Conservation (phyloP, 2,329 filamentous ascomycete species). For the Aspergillus sergii region DNA sequence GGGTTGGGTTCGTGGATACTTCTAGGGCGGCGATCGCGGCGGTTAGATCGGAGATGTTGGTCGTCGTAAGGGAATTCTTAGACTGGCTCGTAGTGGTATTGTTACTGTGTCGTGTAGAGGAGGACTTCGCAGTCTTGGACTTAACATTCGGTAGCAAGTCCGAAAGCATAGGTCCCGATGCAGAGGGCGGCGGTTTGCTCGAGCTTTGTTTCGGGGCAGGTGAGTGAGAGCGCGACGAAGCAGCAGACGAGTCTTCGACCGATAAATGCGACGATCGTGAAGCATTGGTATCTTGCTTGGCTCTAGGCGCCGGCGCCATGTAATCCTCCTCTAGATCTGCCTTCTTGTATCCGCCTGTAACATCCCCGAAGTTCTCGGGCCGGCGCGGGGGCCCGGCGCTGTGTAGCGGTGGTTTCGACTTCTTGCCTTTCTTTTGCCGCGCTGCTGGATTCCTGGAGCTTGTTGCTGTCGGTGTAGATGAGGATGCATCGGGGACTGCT, state of each 20-base stretch:
- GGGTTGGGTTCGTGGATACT: slow-evolving; percentile 82
- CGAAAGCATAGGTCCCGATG: slow-evolving; percentile 78
- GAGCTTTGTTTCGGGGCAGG: slow-evolving; percentile 30
- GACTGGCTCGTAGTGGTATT: slow-evolving; percentile 75
- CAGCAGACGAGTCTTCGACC: slow-evolving; percentile 41
- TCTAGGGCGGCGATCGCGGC: slow-evolving; percentile 87
- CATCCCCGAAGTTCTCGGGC: slow-evolving; percentile 65
- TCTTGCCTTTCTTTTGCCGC: slow-evolving; percentile 48
- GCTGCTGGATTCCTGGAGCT: not conserved
- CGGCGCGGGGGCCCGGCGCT: slow-evolving; percentile 62
- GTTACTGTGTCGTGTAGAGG: slow-evolving; percentile 68
- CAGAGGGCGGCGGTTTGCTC: slow-evolving; percentile 62
- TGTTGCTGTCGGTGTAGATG: not conserved
- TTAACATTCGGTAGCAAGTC: slow-evolving; percentile 66
- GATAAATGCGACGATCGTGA: not conserved
- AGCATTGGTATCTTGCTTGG: slow-evolving; percentile 28
- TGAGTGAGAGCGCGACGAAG: slow-evolving; percentile 48
- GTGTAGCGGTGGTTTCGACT: slow-evolving; percentile 64
- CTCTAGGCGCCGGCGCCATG: slow-evolving; percentile 56
- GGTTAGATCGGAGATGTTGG: slow-evolving; percentile 60
- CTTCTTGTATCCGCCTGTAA: slow-evolving; percentile 74
- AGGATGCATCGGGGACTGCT: not conserved
- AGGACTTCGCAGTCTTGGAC: slow-evolving; percentile 63
- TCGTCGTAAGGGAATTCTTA: slow-evolving; percentile 47
- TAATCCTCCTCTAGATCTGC: slow-evolving; percentile 72